Evolutionary conservation across 2,329 filamentous ascomycete genomes (phyloP).

Genomic region (Tolypocladium tundrense): DNA sequence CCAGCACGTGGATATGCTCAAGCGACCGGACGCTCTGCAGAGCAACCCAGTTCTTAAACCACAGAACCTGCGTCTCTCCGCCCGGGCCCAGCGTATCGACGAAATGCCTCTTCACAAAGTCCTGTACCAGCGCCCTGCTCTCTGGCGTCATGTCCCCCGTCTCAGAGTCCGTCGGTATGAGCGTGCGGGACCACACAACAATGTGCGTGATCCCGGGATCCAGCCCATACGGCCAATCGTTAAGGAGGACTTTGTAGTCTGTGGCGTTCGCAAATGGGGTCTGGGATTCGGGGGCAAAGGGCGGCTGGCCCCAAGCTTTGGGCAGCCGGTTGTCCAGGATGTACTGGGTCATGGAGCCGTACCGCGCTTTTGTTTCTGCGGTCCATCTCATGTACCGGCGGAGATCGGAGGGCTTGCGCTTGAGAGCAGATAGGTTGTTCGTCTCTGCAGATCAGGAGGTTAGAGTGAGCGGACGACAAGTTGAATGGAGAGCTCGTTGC

Average conservation of each 20-base stretch:
- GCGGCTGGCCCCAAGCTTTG: constrained; percentile 51
- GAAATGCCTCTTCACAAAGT: constrained; percentile 64
- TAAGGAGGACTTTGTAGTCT: constrained; percentile 63
- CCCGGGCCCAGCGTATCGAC: constrained; percentile 40
- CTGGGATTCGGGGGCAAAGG: constrained; percentile 40
- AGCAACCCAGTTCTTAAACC: constrained; percentile 92
- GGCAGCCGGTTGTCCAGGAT: constrained; percentile 63
- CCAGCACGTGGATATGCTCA: constrained; percentile 80
- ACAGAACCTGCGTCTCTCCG: constrained; percentile 49
- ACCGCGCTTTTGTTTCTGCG: constrained; percentile 54
- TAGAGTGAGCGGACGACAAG: neutral
- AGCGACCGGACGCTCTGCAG: constrained; percentile 80
- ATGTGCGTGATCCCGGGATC: constrained; percentile 60
- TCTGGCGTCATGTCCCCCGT: constrained; percentile 64
- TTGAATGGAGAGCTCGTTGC: neutral
- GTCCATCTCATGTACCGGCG: constrained; percentile 73
- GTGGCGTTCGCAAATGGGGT: constrained; percentile 42
- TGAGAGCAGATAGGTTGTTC: constrained; percentile 63
- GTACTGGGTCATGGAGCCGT: constrained; percentile 73
- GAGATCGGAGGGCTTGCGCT: constrained; percentile 71
- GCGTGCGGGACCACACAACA: constrained; percentile 84
- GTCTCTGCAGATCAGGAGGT: constrained; percentile 21
- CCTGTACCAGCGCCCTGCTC: constrained; percentile 52
- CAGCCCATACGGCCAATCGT: constrained; percentile 92
- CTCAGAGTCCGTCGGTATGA: constrained; percentile 58